phyloP scores from a whole-genome alignment of 495 filamentous ascomycete species.

The Penicillium tannophilum region DNA sequence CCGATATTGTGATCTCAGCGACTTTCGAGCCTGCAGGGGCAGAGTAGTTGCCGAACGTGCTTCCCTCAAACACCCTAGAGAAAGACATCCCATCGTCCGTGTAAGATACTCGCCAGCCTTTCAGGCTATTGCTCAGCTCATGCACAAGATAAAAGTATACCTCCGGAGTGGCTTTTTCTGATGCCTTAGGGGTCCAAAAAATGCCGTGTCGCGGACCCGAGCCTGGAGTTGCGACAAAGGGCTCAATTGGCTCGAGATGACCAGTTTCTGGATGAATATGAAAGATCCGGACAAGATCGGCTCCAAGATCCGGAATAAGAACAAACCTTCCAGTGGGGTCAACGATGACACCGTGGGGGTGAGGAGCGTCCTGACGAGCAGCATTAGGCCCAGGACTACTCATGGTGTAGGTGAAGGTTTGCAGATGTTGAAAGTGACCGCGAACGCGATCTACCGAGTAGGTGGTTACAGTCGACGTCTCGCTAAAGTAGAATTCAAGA shows the following conservation, averaged over 20 bases:
- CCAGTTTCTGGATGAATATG: slow-evolving; percentile 37
- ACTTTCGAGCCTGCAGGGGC: slow-evolving; percentile 45
- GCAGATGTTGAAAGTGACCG: slow-evolving; percentile 27
- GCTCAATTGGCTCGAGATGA: slow-evolving; percentile 11
- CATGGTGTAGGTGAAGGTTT: slow-evolving; percentile 46
- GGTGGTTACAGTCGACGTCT: slow-evolving; percentile 23
- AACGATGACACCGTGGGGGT: slow-evolving; percentile 62
- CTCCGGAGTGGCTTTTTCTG: slow-evolving; percentile 18
- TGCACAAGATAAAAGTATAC: slow-evolving; percentile 59
- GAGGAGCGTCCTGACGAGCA: slow-evolving; percentile 57
- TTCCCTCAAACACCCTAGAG: slow-evolving; percentile 39
- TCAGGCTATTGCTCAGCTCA: slow-evolving; percentile 58
- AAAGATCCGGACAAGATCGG: slow-evolving; percentile 63
- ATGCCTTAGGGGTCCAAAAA: slow-evolving; percentile 46
- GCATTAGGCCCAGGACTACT: slow-evolving; percentile 48
- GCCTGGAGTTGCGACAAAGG: slow-evolving; percentile 38
- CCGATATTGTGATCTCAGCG: slow-evolving; percentile 63
- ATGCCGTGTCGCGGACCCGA: slow-evolving; percentile 63
- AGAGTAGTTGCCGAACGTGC: slow-evolving; percentile 45
- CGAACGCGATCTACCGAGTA: slow-evolving; percentile 16
- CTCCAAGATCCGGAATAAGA: slow-evolving; percentile 64
- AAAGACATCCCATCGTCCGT: slow-evolving; percentile 37
- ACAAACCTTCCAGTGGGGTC: slow-evolving; percentile 64
- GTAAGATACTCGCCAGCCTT: slow-evolving; percentile 56
- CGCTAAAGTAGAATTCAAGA: slow-evolving; percentile 7